Conservation (phyloP, 805 yeast species). For the Phaffomyces thermotolerans region DNA sequence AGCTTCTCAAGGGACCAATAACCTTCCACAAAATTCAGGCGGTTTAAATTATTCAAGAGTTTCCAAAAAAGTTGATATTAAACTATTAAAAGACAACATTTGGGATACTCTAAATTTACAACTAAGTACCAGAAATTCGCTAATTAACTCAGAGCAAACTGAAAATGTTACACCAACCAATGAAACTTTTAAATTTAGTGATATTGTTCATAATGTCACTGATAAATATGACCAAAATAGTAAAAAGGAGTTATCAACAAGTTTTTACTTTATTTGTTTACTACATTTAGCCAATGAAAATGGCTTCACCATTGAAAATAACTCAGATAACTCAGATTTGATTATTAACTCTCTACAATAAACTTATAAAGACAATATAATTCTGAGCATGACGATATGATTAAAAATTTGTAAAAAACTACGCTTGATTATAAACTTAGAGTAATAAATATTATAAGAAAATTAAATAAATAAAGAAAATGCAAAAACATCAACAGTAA, state of each 20-base stretch:
- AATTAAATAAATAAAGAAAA: background rate
- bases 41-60: slow-evolving; percentile 56
- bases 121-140: slow-evolving; percentile 8
- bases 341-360: slow-evolving; percentile 5
- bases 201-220: slow-evolving; percentile 43
- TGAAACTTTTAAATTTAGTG: slow-evolving; percentile 31
- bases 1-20: slow-evolving; percentile 16
- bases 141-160: background rate
- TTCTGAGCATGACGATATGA: background rate
- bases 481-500: background rate
- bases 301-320: slow-evolving; percentile 52
- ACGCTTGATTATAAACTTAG: background rate
- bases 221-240: slow-evolving; percentile 47
- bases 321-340: slow-evolving; percentile 18
- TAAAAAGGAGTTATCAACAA: slow-evolving; percentile 65
- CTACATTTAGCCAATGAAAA: slow-evolving; percentile 84
- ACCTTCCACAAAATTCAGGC: slow-evolving; percentile 17
- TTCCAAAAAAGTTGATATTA: slow-evolving; percentile 76
- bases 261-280: slow-evolving; percentile 79
- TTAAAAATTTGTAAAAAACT: background rate
- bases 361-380: background rate
- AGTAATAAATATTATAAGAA: background rate
- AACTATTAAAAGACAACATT: slow-evolving; percentile 63
- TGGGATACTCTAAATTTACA: slow-evolving; percentile 51
- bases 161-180: background rate